A percentile compares a stretch with the other conserved stretches of the same genome.
Conservation (phyloP, 2,329 filamentous ascomycete genomes). For the Trematosphaeria pertusa region DNA sequence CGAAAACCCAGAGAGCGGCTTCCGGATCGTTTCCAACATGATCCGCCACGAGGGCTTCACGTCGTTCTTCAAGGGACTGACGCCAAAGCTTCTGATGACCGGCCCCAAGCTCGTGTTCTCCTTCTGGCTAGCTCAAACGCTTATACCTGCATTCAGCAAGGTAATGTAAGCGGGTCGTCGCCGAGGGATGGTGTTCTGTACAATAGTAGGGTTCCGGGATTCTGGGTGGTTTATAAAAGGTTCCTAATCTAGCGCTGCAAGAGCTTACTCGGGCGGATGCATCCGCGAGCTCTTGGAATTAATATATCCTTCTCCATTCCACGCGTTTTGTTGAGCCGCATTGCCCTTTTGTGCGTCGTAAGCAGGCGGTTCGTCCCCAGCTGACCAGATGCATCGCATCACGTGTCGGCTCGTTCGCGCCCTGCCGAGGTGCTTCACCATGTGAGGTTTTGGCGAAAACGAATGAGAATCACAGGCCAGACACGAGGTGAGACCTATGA, state of each 20-base stretch:
- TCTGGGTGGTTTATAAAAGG: conserved; percentile 23
- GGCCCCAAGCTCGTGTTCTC: conserved; percentile 99
- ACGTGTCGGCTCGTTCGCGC: neutral
- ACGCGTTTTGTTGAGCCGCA: neutral
- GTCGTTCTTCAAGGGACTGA: conserved; percentile 97
- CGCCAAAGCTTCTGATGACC: conserved; percentile 98
- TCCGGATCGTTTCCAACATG: conserved; percentile 93
- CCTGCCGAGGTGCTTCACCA: neutral
- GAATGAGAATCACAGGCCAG: too few relatives aligned
- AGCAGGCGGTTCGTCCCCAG: too few relatives aligned
- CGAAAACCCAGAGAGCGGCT: conserved; percentile 93
- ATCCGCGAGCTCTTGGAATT: conserved; percentile 18
- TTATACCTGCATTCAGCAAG: conserved; percentile 91
- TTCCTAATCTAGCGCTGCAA: conserved; percentile 23
- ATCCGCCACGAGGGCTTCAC: conserved; percentile 83
- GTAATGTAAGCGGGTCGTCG: conserved; percentile 56
- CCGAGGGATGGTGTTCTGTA: conserved; percentile 29
- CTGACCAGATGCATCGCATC: too few relatives aligned
- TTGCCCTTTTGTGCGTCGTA: too few relatives aligned
- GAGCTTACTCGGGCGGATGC: conserved; percentile 16
- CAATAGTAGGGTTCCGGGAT: conserved; percentile 30
- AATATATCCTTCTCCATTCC: conserved; percentile 37
- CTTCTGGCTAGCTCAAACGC: conserved; percentile 98
- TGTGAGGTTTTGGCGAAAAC: too few relatives aligned
- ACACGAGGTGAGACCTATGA: too few relatives aligned